Evolutionary conservation across 495 filamentous ascomycete genomes (phyloP).

Genomic region (Rostrohypoxylon terebratum): DNA sequence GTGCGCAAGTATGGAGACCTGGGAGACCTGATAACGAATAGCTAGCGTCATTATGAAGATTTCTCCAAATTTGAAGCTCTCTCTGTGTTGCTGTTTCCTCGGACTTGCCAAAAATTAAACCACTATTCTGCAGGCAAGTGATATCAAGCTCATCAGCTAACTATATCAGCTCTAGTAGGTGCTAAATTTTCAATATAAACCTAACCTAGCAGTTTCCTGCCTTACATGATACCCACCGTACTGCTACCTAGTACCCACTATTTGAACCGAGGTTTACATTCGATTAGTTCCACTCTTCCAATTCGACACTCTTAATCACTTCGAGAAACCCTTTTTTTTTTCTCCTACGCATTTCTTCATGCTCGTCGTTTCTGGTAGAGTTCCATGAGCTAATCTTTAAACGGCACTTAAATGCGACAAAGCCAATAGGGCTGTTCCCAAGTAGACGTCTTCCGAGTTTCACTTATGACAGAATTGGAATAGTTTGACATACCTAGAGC

Average conservation of each 20-base stretch:
- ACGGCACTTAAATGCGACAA: background rate
- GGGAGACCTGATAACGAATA: background rate
- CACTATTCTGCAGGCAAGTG: background rate
- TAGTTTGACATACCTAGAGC: conserved; percentile 1
- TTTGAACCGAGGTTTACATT: background rate
- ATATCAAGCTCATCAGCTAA: background rate
- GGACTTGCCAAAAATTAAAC: background rate
- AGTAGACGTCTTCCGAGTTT: conserved; percentile 1
- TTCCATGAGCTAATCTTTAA: background rate
- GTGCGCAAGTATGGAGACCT: background rate
- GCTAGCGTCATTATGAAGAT: conserved; percentile 29
- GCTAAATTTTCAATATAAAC: background rate
- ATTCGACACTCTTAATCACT: background rate
- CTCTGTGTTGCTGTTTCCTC: background rate
- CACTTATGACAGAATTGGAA: background rate
- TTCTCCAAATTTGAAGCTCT: background rate
- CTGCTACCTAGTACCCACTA: too few relatives aligned
- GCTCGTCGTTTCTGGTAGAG: background rate
- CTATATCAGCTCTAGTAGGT: conserved; percentile 1
- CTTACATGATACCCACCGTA: too few relatives aligned
- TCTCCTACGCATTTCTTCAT: background rate
- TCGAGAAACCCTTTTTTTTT: background rate
- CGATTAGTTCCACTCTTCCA: background rate
- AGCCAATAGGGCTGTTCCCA: background rate
- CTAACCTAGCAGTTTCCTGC: background rate